A percentile compares a stretch with the other conserved stretches of the same genome.
Evolutionary conservation across 2,329 filamentous ascomycete genomes (phyloP).

Genomic region (Didymella exigua): DNA sequence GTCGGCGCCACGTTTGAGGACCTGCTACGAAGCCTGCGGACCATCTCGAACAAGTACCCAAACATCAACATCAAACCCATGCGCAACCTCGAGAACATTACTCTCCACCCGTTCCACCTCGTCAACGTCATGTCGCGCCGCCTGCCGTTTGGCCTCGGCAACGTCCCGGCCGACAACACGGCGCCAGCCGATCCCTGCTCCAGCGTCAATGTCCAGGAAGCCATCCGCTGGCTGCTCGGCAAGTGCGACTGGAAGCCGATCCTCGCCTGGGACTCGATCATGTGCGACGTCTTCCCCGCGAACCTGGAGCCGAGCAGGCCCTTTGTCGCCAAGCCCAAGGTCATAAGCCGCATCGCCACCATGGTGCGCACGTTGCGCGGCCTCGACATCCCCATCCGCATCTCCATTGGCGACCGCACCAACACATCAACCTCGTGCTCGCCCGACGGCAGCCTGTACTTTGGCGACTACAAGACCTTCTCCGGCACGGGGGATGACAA

Average conservation of each 20-base stretch:
- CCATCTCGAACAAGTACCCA: conserved; percentile 39
- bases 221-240: conserved; percentile 39
- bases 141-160: conserved; percentile 29
- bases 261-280: conserved; percentile 44
- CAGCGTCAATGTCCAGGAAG: conserved; percentile 40
- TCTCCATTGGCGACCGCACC: conserved; percentile 42
- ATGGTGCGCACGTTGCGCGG: conserved; percentile 39
- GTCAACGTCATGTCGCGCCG: conserved; percentile 43
- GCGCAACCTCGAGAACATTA: conserved; percentile 34
- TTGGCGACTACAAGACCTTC: conserved; percentile 44
- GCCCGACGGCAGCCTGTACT: conserved; percentile 43
- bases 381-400: conserved; percentile 41
- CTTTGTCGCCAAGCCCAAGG: conserved; percentile 40
- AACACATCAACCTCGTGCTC: conserved; percentile 35
- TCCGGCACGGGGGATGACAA: conserved; percentile 32
- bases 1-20: conserved; percentile 43
- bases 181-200: conserved; percentile 34
- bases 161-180: conserved; percentile 18
- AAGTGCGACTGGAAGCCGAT: conserved; percentile 44
- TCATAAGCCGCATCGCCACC: conserved; percentile 37
- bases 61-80: conserved; percentile 43
- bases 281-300: conserved; percentile 46
- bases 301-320: conserved; percentile 39
- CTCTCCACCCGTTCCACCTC: conserved; percentile 43
- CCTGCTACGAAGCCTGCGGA: conserved; percentile 39